A percentile compares a stretch with the other conserved stretches of the same genome.
These are phyloP conservation scores for Grosmannia huntii DNA, from an alignment of 2,329 filamentous ascomycete genomes.

Conservation along the genomic window DNA sequence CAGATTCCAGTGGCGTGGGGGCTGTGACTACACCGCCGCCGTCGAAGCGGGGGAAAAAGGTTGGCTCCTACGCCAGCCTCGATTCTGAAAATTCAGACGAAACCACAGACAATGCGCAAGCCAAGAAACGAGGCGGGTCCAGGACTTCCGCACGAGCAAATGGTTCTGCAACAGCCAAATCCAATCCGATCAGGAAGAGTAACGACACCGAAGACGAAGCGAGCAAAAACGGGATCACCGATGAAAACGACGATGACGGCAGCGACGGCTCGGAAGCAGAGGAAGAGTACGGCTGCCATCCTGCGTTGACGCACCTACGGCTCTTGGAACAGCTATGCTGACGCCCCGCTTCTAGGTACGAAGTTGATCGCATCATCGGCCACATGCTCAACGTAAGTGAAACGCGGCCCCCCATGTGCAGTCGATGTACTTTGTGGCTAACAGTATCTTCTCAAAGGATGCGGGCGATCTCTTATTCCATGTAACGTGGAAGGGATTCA, in stretches of 20 bases:
- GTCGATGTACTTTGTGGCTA: background rate
- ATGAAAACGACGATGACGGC: slow-evolving; percentile 10
- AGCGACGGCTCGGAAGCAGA: slow-evolving; percentile 23
- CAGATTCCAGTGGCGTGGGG: slow-evolving; percentile 18
- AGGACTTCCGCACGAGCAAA: background rate
- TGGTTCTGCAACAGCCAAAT: slow-evolving; percentile 6
- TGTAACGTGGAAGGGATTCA: slow-evolving; percentile 74
- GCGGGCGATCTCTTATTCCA: slow-evolving; percentile 43
- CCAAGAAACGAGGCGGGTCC: slow-evolving; percentile 12
- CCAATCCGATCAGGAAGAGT: slow-evolving; percentile 2
- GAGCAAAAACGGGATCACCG: background rate
- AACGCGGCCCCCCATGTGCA: background rate
- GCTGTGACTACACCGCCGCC: slow-evolving; percentile 13
- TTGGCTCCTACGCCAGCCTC: slow-evolving; percentile 22
- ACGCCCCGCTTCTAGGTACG: slow-evolving; percentile 36
- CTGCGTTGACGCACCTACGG: background rate
- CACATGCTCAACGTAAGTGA: slow-evolving; percentile 42
- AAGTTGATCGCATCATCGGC: slow-evolving; percentile 60
- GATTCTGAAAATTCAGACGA: slow-evolving; percentile 16
- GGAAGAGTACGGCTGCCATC: slow-evolving; percentile 23
- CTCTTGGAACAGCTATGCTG: slow-evolving; percentile 9
- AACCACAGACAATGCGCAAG: slow-evolving; percentile 11
- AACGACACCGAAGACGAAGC: background rate
- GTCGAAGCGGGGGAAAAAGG: slow-evolving; percentile 11
- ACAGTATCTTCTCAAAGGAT: slow-evolving; percentile 16